Conservation (phyloP, 805 yeast genomes). For the Soucietia sequanensis region DNA sequence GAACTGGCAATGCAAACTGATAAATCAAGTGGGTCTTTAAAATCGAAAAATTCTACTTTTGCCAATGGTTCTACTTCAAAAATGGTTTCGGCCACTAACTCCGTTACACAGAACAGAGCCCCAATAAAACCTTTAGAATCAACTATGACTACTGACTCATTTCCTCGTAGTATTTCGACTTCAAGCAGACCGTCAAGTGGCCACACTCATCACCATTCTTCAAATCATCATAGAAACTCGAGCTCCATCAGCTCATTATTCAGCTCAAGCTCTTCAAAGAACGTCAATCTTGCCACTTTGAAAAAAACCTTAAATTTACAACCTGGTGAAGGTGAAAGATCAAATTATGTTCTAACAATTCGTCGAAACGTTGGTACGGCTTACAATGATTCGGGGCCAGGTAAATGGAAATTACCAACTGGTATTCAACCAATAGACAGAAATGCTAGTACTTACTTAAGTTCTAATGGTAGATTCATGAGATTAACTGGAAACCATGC, state of each 20-base stretch:
- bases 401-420: constrained; percentile 50
- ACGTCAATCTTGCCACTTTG: constrained; percentile 37
- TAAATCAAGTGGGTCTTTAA: neutral
- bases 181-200: neutral
- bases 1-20: neutral
- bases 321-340: constrained; percentile 51
- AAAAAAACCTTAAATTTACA: constrained; percentile 33
- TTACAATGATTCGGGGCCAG: constrained; percentile 46
- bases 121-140: neutral
- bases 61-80: neutral
- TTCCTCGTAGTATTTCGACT: neutral
- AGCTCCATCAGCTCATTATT: constrained; percentile 36
- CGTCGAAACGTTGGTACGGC: constrained; percentile 49
- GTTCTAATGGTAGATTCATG: constrained; percentile 26
- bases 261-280: constrained; percentile 30
- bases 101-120: neutral
- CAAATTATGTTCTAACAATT: constrained; percentile 47
- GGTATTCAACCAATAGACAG: constrained; percentile 50
- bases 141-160: neutral
- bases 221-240: constrained; percentile 17
- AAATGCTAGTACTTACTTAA: constrained; percentile 21
- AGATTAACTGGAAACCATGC: constrained; percentile 23
- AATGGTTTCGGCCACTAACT: neutral
- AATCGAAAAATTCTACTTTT: neutral
- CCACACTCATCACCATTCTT: neutral